Evolutionary conservation across 257 asterid species (phyloP).

Genomic region (Fraxinus anomala): DNA sequence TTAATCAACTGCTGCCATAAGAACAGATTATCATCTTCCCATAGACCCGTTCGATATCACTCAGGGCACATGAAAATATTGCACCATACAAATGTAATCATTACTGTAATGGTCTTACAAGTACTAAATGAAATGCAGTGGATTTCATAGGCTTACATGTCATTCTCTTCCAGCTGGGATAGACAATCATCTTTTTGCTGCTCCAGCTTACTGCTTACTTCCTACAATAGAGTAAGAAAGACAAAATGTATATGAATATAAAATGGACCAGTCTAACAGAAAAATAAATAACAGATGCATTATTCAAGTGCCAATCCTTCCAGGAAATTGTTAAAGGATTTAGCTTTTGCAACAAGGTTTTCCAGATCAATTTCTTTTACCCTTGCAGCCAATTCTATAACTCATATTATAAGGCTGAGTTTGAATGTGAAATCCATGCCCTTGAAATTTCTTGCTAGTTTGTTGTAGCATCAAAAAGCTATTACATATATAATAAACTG

Average conservation of each 20-base stretch:
- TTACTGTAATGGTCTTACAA: conserved; percentile 17
- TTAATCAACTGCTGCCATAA: neutral
- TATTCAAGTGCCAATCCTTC: conserved; percentile 7
- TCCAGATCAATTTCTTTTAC: too few relatives aligned
- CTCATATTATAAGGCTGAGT: neutral
- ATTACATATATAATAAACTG: neutral
- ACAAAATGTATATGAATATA: conserved; percentile 12
- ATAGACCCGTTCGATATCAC: neutral
- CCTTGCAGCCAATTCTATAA: neutral
- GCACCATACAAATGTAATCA: conserved; percentile 3
- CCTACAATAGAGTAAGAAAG: conserved; percentile 52
- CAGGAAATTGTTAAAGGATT: conserved; percentile 10
- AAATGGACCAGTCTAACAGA: neutral
- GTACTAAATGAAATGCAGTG: conserved; percentile 16
- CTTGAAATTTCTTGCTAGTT: conserved; percentile 4
- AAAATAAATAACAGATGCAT: conserved; percentile 16
- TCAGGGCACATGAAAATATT: conserved; percentile 7
- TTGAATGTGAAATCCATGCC: neutral
- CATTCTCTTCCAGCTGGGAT: conserved; percentile 93
- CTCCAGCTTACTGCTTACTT: conserved; percentile 89
- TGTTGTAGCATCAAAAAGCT: conserved; percentile 16
- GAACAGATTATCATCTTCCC: neutral
- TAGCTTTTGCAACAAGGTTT: conserved; percentile 20
- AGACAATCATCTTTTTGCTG: conserved; percentile 93
- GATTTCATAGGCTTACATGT: conserved; percentile 64